Percentiles rank a stretch among this genome's conserved stretches.
These are phyloP conservation scores for Berkeleyomyces rouxiae DNA, from an alignment of 2,329 filamentous ascomycete species.

Conservation along the genomic window DNA sequence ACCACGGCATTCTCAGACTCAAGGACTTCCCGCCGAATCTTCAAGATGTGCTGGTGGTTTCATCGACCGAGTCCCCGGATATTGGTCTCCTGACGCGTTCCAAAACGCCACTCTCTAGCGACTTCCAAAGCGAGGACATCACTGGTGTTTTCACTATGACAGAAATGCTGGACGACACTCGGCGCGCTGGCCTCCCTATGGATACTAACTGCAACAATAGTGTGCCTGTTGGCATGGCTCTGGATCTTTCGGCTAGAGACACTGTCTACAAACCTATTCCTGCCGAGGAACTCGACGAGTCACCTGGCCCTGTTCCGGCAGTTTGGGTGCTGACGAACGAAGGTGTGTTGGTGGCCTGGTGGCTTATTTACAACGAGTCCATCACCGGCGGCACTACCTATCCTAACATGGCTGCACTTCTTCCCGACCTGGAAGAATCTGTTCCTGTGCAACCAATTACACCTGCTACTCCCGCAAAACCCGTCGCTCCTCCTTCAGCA, in stretches of 20 bases:
- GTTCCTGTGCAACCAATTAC: constrained; percentile 19
- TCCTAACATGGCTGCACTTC: constrained; percentile 43
- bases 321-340: constrained; percentile 79
- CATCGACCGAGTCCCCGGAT: constrained; percentile 65
- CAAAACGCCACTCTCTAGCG: constrained; percentile 45
- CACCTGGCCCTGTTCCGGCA: constrained; percentile 63
- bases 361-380: constrained; percentile 79
- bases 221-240: constrained; percentile 56
- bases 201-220: constrained; percentile 48
- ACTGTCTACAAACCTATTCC: constrained; percentile 64
- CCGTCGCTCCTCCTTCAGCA: constrained; percentile 16
- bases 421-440: constrained; percentile 20
- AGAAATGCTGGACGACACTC: constrained; percentile 54
- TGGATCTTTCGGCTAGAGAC: constrained; percentile 74
- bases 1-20: constrained; percentile 63
- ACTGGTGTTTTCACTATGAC: constrained; percentile 58
- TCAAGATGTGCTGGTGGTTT: constrained; percentile 64
- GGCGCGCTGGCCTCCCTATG: constrained; percentile 60
- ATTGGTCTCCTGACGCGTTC: constrained; percentile 65
- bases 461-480: neutral
- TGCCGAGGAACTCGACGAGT: constrained; percentile 58
- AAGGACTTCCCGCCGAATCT: constrained; percentile 66
- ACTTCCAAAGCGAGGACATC: constrained; percentile 41
- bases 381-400: constrained; percentile 59
- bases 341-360: constrained; percentile 73